Base-by-base conservation (phyloP, 2,329 filamentous ascomycete species). In the Bipolaris gigantea region DNA sequence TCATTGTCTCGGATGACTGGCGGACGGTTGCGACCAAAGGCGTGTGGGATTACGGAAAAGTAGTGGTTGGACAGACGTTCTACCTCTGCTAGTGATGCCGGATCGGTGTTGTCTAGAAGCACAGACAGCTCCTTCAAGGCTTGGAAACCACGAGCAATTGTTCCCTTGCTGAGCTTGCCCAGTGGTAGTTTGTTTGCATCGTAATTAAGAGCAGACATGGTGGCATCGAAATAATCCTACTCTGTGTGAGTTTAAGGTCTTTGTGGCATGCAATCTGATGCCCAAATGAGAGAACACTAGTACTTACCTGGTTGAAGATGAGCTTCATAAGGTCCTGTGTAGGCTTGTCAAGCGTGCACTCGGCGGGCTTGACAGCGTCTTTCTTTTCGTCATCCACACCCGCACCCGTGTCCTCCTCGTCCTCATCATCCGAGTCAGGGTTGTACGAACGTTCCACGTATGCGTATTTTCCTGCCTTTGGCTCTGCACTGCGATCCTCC, bases 11-110 rank as follows among this genome's bases (percentile, higher is more conserved):
- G 71, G 64, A 96, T 89, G 61, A 92, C 67, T 0, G 89, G 89
- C 0, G 90, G 89, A 0, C 86, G 80, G 40, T 84, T 83, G 30
- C 90, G 86, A 8, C 90, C 89, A 72, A 94, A 93, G 30, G 78
- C 83, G 67, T 96, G 91, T 0, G 92, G 92, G 57, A 96, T 95
- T 36, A 89, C 77, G 0, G 88, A 89, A 72, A 92, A 94, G 74
- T 90, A 96, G 10, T 80, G 77, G 65, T 95, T 92, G 30, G 90
- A 92, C 2, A 93, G 76, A 0, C 82, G 69, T 62, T 89, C 85
- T 1, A 81, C 80, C 0, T 84, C 83, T 38, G 76, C 69, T 10
- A 74, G 71, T 0, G 63, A 49, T 0, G 83, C 83, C 0, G 83
- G 70, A 4, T 68, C 64, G 0, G 78, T 75, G 55, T 85, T 77